Evolutionary conservation across 495 filamentous ascomycete species (phyloP).

Genomic region (Hyaloscypha hepaticicola): DNA sequence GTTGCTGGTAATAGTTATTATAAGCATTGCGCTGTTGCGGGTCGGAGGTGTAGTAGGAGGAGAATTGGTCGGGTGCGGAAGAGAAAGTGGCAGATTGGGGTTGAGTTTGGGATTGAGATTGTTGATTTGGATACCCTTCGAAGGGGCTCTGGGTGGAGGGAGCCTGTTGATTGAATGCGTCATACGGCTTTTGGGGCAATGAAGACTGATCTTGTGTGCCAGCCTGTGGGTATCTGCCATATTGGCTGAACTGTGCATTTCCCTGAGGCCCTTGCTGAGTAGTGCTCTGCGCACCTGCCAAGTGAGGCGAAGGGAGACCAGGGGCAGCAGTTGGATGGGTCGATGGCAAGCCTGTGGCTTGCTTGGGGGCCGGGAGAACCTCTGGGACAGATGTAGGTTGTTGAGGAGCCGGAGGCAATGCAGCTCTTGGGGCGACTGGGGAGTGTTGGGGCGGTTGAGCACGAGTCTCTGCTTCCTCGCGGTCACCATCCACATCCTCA

Average conservation of each 20-base stretch:
- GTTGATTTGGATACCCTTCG: slow-evolving; percentile 53
- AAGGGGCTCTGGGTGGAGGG: slow-evolving; percentile 45
- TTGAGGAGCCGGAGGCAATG: slow-evolving; percentile 71
- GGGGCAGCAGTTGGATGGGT: slow-evolving; percentile 48
- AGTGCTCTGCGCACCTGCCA: slow-evolving; percentile 32
- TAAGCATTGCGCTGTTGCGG: slow-evolving; percentile 70
- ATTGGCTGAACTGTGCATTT: slow-evolving; percentile 55
- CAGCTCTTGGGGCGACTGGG: slow-evolving; percentile 85
- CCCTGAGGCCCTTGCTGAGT: slow-evolving; percentile 35
- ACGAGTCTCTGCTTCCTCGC: slow-evolving; percentile 92
- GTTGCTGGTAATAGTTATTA: slow-evolving; percentile 71
- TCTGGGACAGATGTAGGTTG: slow-evolving; percentile 59
- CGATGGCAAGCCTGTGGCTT: slow-evolving; percentile 66
- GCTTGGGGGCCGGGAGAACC: slow-evolving; percentile 61
- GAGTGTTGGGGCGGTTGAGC: slow-evolving; percentile 94
- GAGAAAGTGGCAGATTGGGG: slow-evolving; percentile 60
- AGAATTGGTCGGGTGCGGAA: slow-evolving; percentile 77
- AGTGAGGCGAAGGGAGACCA: slow-evolving; percentile 31
- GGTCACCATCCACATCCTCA: slow-evolving; percentile 87
- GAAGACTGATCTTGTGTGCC: slow-evolving; percentile 59
- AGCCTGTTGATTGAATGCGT: slow-evolving; percentile 78
- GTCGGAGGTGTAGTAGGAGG: slow-evolving; percentile 84
- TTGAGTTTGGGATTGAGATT: slow-evolving; percentile 56
- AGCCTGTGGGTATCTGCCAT: slow-evolving; percentile 62
- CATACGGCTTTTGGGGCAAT: slow-evolving; percentile 76